Percentiles rank a stretch among this genome's conserved stretches.
Conservation (phyloP, 345 rosid species). For the Cardamine chenopodiifolia region DNA sequence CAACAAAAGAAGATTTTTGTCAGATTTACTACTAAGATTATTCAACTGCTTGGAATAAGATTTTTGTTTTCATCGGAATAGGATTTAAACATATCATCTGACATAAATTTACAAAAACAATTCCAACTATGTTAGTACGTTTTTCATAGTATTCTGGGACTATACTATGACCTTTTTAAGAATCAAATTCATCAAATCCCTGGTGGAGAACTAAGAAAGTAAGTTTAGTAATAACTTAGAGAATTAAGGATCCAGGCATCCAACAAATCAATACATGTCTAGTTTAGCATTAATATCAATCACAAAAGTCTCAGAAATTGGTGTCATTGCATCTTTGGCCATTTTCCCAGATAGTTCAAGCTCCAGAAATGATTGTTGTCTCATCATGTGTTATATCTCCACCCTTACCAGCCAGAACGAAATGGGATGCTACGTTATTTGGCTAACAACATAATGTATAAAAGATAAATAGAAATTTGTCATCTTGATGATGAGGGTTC, state of each 20-base stretch:
- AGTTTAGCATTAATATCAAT: constrained; percentile 77
- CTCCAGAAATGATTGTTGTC: constrained; percentile 94
- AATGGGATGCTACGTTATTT: not conserved
- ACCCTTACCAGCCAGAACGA: constrained; percentile 86
- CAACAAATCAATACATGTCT: too few species aligned
- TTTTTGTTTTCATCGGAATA: too few species aligned
- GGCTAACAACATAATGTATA: not conserved
- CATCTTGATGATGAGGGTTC: not conserved
- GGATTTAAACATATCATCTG: not conserved
- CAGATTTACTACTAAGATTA: not conserved
- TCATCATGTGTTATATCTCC: constrained; percentile 96
- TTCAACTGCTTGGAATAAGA: too few species aligned
- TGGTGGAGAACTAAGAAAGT: constrained; percentile 38
- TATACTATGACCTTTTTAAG: constrained; percentile 93
- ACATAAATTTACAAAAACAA: constrained; percentile 60
- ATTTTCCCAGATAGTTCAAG: constrained; percentile 79
- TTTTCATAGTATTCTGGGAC: constrained; percentile 90
- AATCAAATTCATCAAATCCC: constrained; percentile 70
- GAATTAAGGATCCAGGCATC: too few species aligned
- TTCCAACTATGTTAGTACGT: constrained; percentile 79
- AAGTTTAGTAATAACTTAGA: not conserved
- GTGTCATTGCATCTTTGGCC: constrained; percentile 87
- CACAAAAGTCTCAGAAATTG: constrained; percentile 66
- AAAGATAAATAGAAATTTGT: not conserved
- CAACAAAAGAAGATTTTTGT: not conserved